Percentiles rank a stretch among this genome's conserved stretches.
These are phyloP conservation scores for Dillenia suffruticosa DNA, from an alignment of 164 flowering plant species.

Conservation along the genomic window DNA sequence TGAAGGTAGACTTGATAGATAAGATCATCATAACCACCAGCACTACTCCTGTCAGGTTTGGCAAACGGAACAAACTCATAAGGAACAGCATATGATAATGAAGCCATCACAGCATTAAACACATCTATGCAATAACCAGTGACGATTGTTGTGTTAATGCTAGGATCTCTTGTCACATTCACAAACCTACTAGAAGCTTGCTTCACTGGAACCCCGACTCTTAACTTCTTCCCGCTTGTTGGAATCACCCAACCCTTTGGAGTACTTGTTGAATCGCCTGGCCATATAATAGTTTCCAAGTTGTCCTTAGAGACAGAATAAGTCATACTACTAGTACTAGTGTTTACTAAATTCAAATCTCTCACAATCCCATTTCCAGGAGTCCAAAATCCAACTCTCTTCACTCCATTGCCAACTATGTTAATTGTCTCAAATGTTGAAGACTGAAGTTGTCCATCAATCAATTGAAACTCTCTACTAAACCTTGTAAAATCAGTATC, in stretches of 20 bases:
- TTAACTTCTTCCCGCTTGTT: constrained; percentile 20
- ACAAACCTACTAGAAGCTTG: constrained; percentile 28
- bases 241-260: constrained; percentile 33
- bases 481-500: constrained; percentile 7
- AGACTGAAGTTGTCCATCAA: constrained; percentile 6
- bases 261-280: constrained; percentile 17
- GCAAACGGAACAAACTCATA: constrained; percentile 30
- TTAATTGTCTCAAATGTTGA: constrained; percentile 6
- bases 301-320: constrained; percentile 5
- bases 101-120: constrained; percentile 31
- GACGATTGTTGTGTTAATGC: constrained; percentile 4
- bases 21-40: constrained; percentile 21
- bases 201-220: constrained; percentile 30
- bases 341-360: too few relatives aligned
- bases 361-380: too few relatives aligned
- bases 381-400: too few relatives aligned
- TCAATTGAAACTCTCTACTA: constrained; percentile 7
- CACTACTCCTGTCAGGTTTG: constrained; percentile 2
- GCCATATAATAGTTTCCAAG: constrained; percentile 27
- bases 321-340: too few relatives aligned
- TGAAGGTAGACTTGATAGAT: constrained; percentile 18
- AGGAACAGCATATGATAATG: constrained; percentile 28
- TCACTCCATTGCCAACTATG: too few relatives aligned
- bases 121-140: constrained; percentile 30
- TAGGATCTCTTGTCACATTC: constrained; percentile 13